phyloP scores from a whole-genome alignment of 345 rosid genomes.

The Acer campestre region DNA sequence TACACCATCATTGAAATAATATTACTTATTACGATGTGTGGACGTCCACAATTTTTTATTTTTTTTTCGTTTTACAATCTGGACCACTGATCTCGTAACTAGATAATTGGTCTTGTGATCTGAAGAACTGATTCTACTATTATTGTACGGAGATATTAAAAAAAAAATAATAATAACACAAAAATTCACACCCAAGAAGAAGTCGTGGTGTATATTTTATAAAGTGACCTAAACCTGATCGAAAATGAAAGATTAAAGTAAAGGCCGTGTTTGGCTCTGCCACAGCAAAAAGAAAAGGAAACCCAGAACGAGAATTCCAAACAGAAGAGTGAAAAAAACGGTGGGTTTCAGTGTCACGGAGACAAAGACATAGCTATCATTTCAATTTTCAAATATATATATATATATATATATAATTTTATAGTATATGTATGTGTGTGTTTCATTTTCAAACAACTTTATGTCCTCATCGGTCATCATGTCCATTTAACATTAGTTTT shows the following conservation, averaged over 20 bases:
- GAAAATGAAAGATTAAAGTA: too few relatives aligned
- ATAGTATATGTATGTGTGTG: too few relatives aligned
- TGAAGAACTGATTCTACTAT: too few relatives aligned
- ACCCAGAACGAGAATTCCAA: constrained; percentile 33
- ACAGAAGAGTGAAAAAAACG: constrained; percentile 20
- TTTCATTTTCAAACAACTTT: constrained; percentile 43
- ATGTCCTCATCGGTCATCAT: constrained; percentile 54
- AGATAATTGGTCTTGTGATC: too few relatives aligned
- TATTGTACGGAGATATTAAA: too few relatives aligned
- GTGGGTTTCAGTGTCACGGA: constrained; percentile 38
- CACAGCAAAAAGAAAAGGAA: neutral
- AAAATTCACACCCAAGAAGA: neutral
- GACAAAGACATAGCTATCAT: constrained; percentile 31
- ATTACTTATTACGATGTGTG: too few relatives aligned
- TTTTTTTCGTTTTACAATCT: too few relatives aligned
- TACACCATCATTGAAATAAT: neutral
- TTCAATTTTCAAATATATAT: neutral
- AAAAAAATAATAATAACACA: neutral
- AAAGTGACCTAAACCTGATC: constrained; percentile 14
- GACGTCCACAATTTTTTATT: too few relatives aligned
- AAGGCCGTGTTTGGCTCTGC: too few relatives aligned
- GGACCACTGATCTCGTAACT: too few relatives aligned
- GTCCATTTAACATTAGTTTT: constrained; percentile 6
- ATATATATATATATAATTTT: neutral
- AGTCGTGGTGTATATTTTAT: neutral